Base-by-base conservation (phyloP, 129 eudicot genomes). In the Artemisia tridentata region DNA sequence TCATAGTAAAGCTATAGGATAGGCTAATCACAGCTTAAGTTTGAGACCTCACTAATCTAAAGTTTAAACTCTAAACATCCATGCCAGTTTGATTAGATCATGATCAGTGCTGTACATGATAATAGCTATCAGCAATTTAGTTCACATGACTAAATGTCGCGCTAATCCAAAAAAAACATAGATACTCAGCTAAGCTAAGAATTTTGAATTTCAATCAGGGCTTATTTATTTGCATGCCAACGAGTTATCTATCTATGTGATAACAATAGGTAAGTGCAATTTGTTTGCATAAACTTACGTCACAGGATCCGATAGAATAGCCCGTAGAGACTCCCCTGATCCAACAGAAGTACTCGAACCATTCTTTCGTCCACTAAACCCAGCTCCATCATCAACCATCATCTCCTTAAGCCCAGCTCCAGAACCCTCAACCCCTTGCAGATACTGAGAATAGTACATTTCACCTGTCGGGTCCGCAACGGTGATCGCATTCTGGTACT, bases 321-420 rank as follows among this genome's bases (percentile, higher is more conserved):
- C 71, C 79, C 91, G 88, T 73, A 92, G 57, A 0, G 96, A 86
- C 67, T 88, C 93, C 78, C 87, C 91, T 0, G 96, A 78, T 74
- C 88, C 97, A 80, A 78, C 74, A 13, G 84, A 65, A 63, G 0
- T 7, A 38, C 19, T 71, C 0, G 80, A 79, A 71, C 71, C 62
- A 48, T 86, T 95, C 78, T 86, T 92, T 52, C 89, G 77, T 82
- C 91, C 93, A 71, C 93, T 84, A 69, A 80, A 82, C 48, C 98
- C 91, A 29, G 90, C 77, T 8, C 86, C 89, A 68, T 88, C 83
- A 15, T 88, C 96, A 75, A 75, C 79, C 72, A 64, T 38, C 51
- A 75, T 72, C 71, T 84, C 95, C 79, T 92, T 88, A 29, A 72
- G 74, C 57, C 86, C 88, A n/a, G 83, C 63, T 46, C 83, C 80